Evolutionary conservation across 2,329 filamentous ascomycete species (phyloP), one percentile per base, ranked within the genome.

Genomic region (Drechslerella coelobrocha): DNA sequence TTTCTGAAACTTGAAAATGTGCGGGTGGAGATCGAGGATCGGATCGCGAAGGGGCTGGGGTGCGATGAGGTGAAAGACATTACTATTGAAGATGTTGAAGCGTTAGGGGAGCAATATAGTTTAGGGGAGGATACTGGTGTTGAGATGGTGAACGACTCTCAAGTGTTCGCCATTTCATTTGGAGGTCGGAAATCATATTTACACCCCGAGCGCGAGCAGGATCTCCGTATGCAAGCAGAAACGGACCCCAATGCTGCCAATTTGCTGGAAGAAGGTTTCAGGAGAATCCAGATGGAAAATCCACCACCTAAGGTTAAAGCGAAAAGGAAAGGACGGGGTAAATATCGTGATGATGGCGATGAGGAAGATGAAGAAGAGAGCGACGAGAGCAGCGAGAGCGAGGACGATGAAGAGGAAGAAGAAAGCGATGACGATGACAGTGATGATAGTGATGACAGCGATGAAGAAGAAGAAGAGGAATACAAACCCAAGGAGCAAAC

Each of bases 11-110:
- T 19, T n/a, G 26, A 47, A 39, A 78, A 81, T 14, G 82, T 84
- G 48, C 71, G 85, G 87, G 73, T 84, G 84, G 81, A 85, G 61
- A 87, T 85, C 75, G 81, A 89, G 29, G 85, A 88, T 74, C 86
- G 88, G 80, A 84, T 91, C 60, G 88, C 90, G 79, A 86, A 84
- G 76, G 87, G 88, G 81, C 89, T 88, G 77, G 86, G 65, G 2
- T 69, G 65, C 29, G 19, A 23, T 14, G 21, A 29, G 2, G 17
- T 47, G 14, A 19, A 57, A 29, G 14, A 24, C 14, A 47, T 69
- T 14, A 59, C 43, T 0, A 37, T 17, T 4, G 56, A 62, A 2
- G 51, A 57, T 10, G 65, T 69, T 1, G 29, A 52, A 34, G 37
- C 43, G 12, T 17, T 69, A 8, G 65, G 51, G 4, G 27, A 43